Conservation (phyloP, 2,329 filamentous ascomycete species). For the Samsoniella hepiali region DNA sequence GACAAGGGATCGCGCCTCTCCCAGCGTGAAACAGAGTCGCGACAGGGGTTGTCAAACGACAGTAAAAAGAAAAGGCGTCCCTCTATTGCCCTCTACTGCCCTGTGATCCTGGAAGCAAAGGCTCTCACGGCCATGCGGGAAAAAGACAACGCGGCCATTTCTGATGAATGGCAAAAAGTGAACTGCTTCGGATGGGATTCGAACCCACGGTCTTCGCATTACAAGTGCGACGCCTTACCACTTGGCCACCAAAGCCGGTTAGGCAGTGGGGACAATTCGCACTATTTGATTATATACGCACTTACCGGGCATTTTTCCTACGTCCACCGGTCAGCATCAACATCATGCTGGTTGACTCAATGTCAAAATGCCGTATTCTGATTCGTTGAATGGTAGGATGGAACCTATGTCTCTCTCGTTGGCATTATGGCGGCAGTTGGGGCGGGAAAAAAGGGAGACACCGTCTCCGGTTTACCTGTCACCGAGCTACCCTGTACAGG, state of each 20-base stretch:
- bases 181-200: slow-evolving; percentile 19
- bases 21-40: no score
- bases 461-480: not conserved
- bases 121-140: no score
- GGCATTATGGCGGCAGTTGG: not conserved
- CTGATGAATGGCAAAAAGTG: not conserved
- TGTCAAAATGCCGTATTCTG: no score
- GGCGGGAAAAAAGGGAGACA: not conserved
- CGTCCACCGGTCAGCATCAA: not conserved
- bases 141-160: not conserved
- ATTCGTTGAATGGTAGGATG: no score
- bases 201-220: slow-evolving; percentile 20
- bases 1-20: no score
- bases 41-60: no score
- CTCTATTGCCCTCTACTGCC: no score
- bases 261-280: not conserved
- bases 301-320: not conserved
- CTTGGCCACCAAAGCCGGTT: slow-evolving; percentile 20
- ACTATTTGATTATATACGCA: not conserved
- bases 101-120: no score
- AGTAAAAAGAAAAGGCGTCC: no score
- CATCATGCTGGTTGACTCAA: not conserved
- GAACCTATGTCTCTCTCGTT: not conserved
- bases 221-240: slow-evolving; percentile 21
- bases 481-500: not conserved